Evolutionary conservation across 331 rosid species (phyloP).

Genomic region (Malus hybrid): DNA sequence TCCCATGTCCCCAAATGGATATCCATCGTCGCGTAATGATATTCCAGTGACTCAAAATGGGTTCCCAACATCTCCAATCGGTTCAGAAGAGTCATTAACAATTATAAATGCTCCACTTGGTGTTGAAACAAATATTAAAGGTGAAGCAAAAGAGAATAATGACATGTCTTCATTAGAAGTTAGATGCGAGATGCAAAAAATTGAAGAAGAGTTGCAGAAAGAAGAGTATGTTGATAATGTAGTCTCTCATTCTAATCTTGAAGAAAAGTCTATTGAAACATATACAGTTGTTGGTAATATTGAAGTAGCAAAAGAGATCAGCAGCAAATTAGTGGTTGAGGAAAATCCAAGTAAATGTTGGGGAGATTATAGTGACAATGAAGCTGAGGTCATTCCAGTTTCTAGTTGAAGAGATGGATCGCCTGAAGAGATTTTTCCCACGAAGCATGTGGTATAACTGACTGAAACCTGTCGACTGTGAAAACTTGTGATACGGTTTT

Average conservation of each 20-base stretch:
- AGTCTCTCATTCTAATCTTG: conserved; percentile 19
- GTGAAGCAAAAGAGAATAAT: conserved; percentile 23
- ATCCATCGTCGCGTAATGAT: conserved; percentile 35
- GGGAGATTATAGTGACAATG: conserved; percentile 93
- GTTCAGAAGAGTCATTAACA: conserved; percentile 40
- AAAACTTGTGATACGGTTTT: conserved; percentile 19
- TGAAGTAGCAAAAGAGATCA: conserved; percentile 24
- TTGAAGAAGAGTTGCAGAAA: conserved; percentile 32
- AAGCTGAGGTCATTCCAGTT: conserved; percentile 58
- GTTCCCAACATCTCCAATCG: conserved; percentile 41
- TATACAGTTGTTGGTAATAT: conserved; percentile 19
- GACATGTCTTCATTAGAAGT: conserved; percentile 27
- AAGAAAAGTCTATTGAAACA: conserved; percentile 38
- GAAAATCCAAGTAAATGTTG: conserved; percentile 59
- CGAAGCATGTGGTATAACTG: conserved; percentile 16
- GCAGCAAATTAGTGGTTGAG: conserved; percentile 23
- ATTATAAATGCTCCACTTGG: conserved; percentile 28
- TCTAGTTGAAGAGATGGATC: conserved; percentile 28
- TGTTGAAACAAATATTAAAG: conserved; percentile 25
- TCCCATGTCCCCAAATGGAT: conserved; percentile 38
- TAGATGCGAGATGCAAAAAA: conserved; percentile 29
- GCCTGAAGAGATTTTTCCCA: background rate
- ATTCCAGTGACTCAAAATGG: conserved; percentile 32
- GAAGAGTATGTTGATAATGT: conserved; percentile 30
- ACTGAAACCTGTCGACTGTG: conserved; percentile 27